Evolutionary conservation across 2,329 filamentous ascomycete species (phyloP), one percentile per base, ranked within the genome.

Genomic region (Curvularia lunata): DNA sequence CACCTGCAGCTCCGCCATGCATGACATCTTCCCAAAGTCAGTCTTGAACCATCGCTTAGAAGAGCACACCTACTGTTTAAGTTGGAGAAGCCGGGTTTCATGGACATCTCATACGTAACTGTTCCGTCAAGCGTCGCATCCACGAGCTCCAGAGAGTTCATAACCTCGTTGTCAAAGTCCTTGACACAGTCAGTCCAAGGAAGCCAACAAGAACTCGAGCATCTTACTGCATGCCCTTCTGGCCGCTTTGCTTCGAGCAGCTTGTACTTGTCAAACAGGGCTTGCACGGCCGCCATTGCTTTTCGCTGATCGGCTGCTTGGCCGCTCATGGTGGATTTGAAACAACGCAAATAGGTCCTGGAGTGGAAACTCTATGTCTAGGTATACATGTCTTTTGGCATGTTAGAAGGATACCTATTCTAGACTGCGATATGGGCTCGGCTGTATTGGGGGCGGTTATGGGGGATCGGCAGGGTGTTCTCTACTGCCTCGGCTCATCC

Each of bases 1-100:
- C 73, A 13, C 73, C 76, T 7, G 73, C 74, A 12, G 76, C 76
- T 21, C 76, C 76, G 19, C 76, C 76, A 49, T 78, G 76, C 75
- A 78, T 77, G 27, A 78, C 76, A 58, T 78, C 74, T 73, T 16
- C 8, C 9, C n/a, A 18, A 25, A 1, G 8, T 70, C n/a, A 66
- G 56, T n/a, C 18, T 28, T 28, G 8, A 7, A n/a, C 16, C 1
- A 5, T 5, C 27, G 16, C 6, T 5, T 9, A 10, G 2, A 16
- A 5, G 23, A 4, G 12, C 30, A 34, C 34, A 16, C 23, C 12
- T 71, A 76, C 75, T 69, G 59, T 78, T 78, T 41, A 78, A 55
- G 45, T 78, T 78, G n/a, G 75, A 76, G 52, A 75, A 77, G 34
- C 70, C 70, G 23, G 73, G 66, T 7, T 66, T 61, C 18, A 78